Evolutionary conservation across 2,329 filamentous ascomycete genomes (phyloP).

Genomic region (Xylaria sp.): DNA sequence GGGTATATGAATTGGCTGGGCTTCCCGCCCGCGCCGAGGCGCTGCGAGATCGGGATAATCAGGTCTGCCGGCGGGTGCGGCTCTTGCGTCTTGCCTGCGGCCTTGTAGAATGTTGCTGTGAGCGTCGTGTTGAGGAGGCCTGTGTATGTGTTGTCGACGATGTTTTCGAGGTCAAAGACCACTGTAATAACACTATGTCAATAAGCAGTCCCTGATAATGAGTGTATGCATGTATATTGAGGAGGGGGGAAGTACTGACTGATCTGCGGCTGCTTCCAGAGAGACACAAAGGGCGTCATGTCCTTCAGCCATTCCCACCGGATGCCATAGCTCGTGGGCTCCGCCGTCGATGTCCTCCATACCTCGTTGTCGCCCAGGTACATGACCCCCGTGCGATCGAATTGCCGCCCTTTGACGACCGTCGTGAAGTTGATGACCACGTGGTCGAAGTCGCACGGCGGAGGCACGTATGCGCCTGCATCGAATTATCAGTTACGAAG

Average conservation of each 20-base stretch:
- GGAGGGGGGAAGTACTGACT: neutral
- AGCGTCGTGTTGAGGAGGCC: constrained; percentile 75
- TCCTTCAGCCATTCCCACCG: constrained; percentile 80
- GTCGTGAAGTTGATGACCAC: constrained; percentile 80
- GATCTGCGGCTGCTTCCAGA: constrained; percentile 69
- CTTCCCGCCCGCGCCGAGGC: constrained; percentile 53
- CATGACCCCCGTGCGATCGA: constrained; percentile 76
- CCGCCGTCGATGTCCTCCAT: constrained; percentile 83
- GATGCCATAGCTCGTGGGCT: constrained; percentile 73
- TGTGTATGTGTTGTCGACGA: constrained; percentile 74
- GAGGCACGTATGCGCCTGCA: constrained; percentile 68
- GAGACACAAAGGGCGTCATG: constrained; percentile 70
- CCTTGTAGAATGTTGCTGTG: constrained; percentile 72
- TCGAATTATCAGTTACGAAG: constrained; percentile 13
- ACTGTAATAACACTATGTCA: too few relatives aligned
- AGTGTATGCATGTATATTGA: too few relatives aligned
- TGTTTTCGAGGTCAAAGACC: constrained; percentile 78
- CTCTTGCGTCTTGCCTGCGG: constrained; percentile 33
- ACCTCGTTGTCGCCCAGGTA: constrained; percentile 79
- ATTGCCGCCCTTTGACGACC: constrained; percentile 73
- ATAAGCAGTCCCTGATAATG: too few relatives aligned
- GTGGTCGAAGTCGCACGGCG: constrained; percentile 72
- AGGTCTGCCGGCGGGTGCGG: constrained; percentile 61
- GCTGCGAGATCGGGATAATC: constrained; percentile 70
- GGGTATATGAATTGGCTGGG: constrained; percentile 74